A percentile compares a stretch with the other conserved stretches of the same genome.
Conservation (phyloP, 805 yeast genomes). For the Kodamaea kaohsiungensis region DNA sequence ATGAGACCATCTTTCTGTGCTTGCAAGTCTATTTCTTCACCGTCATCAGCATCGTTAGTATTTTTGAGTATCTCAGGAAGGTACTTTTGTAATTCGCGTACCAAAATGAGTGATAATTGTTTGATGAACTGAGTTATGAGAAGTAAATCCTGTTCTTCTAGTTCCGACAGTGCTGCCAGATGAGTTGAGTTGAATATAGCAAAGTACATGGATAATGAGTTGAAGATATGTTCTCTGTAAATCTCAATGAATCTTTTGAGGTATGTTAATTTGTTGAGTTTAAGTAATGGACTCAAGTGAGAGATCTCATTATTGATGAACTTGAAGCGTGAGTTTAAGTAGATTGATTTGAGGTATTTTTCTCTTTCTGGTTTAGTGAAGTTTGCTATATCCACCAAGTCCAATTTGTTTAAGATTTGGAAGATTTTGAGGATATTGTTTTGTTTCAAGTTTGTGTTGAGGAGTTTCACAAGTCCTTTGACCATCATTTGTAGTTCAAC, state of each 20-base stretch:
- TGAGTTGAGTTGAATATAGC: slow-evolving; percentile 51
- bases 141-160: slow-evolving; percentile 22
- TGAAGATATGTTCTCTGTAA: slow-evolving; percentile 79
- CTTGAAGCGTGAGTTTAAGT: slow-evolving; percentile 64
- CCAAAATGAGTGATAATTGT: slow-evolving; percentile 27
- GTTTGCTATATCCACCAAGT: slow-evolving; percentile 32
- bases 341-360: slow-evolving; percentile 49
- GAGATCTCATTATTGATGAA: slow-evolving; percentile 65
- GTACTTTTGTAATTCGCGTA: slow-evolving; percentile 23
- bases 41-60: slow-evolving; percentile 13
- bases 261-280: slow-evolving; percentile 56
- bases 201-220: slow-evolving; percentile 64
- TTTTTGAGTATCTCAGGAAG: slow-evolving; percentile 20
- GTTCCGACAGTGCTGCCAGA: slow-evolving; percentile 18
- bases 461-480: slow-evolving; percentile 62
- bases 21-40: slow-evolving; percentile 33
- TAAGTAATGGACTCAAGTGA: slow-evolving; percentile 55
- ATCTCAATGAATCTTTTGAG: slow-evolving; percentile 81
- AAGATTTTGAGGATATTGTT: slow-evolving; percentile 78
- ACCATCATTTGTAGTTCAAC: slow-evolving; percentile 65
- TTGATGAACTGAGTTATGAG: slow-evolving; percentile 31
- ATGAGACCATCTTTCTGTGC: slow-evolving; percentile 64
- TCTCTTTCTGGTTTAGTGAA: slow-evolving; percentile 15
- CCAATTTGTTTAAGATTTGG: slow-evolving; percentile 70
- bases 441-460: slow-evolving; percentile 76